Evolutionary conservation across 495 filamentous ascomycete species (phyloP).

Genomic region (Bathelium albidoporum): DNA sequence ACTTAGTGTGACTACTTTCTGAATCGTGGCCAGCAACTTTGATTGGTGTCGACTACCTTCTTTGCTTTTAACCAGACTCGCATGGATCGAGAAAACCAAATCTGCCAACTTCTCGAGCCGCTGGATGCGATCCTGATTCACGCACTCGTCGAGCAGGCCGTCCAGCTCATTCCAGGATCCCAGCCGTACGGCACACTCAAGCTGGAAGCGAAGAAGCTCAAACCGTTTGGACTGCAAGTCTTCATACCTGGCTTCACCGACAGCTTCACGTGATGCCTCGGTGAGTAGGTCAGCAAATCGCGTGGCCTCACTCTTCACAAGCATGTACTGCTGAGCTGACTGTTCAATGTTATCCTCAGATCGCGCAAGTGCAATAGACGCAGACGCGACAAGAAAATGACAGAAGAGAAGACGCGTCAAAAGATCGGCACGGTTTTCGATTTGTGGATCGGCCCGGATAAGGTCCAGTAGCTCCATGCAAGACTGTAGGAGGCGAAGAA

Average conservation of each 20-base stretch:
- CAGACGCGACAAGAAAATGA: conserved; percentile 55
- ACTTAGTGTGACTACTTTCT: conserved; percentile 54
- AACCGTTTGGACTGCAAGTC: conserved; percentile 27
- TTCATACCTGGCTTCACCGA: conserved; percentile 10
- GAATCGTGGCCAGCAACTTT: conserved; percentile 18
- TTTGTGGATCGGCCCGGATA: conserved; percentile 43
- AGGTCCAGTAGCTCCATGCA: conserved; percentile 53
- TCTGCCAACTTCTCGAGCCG: conserved; percentile 30
- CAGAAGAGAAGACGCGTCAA: conserved; percentile 53
- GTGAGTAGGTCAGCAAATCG: conserved; percentile 40
- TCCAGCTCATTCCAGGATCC: conserved; percentile 58
- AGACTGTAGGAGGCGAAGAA: conserved; percentile 46
- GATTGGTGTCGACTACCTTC: conserved; percentile 5
- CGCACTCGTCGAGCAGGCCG: conserved; percentile 45
- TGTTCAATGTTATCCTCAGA: conserved; percentile 49
- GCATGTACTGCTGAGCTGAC: conserved; percentile 47
- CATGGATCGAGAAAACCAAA: conserved; percentile 26
- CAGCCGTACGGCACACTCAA: conserved; percentile 61
- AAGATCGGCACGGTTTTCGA: conserved; percentile 37
- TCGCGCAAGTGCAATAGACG: conserved; percentile 50
- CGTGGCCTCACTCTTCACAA: conserved; percentile 44
- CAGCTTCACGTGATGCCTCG: conserved; percentile 21
- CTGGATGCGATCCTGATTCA: conserved; percentile 17
- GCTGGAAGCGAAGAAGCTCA: conserved; percentile 57
- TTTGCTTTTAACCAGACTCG: conserved; percentile 9